These are phyloP conservation scores for Globisporangium uncinulatum DNA, from an alignment of 352 stramenopile genomes.

Conservation along the genomic window DNA sequence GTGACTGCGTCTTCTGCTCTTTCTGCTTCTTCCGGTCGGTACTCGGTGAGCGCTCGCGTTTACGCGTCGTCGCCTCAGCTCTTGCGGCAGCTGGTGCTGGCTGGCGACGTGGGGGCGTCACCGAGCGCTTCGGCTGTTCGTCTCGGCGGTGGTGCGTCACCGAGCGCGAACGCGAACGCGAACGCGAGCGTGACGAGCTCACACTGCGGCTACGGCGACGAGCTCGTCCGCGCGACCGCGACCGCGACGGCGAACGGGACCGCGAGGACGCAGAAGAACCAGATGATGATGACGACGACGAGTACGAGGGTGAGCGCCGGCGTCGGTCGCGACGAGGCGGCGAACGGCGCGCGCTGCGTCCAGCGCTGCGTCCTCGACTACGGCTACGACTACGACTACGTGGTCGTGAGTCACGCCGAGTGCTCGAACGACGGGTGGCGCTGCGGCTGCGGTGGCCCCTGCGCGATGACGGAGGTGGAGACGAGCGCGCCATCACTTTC, in stretches of 20 bases:
- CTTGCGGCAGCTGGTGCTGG: neutral
- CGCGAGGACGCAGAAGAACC: conserved; percentile 9
- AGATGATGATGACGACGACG: conserved; percentile 9
- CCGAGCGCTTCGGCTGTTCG: neutral
- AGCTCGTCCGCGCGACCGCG: neutral
- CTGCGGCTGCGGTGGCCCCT: neutral
- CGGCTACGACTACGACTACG: conserved; percentile 10
- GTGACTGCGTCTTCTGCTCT: conserved; percentile 2
- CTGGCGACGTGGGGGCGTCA: conserved; percentile 8
- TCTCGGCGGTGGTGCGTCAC: conserved; percentile 5
- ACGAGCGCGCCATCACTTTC: conserved; percentile 4
- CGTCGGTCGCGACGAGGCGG: conserved; percentile 3
- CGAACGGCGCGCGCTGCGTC: conserved; percentile 3
- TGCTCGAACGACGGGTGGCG: neutral
- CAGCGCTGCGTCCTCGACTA: neutral
- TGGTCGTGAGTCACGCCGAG: neutral
- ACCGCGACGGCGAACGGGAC: neutral
- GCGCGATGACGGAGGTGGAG: conserved; percentile 2
- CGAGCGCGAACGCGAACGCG: conserved; percentile 16
- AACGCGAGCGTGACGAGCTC: conserved; percentile 7
- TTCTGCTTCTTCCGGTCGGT: conserved; percentile 1
- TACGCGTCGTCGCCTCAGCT: conserved; percentile 6
- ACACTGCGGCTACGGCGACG: conserved; percentile 4
- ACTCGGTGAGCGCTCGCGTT: conserved; percentile 11
- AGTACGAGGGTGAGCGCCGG: conserved; percentile 15